Conservation (phyloP, 805 yeast genomes). For the Metschnikowia lochheadii region DNA sequence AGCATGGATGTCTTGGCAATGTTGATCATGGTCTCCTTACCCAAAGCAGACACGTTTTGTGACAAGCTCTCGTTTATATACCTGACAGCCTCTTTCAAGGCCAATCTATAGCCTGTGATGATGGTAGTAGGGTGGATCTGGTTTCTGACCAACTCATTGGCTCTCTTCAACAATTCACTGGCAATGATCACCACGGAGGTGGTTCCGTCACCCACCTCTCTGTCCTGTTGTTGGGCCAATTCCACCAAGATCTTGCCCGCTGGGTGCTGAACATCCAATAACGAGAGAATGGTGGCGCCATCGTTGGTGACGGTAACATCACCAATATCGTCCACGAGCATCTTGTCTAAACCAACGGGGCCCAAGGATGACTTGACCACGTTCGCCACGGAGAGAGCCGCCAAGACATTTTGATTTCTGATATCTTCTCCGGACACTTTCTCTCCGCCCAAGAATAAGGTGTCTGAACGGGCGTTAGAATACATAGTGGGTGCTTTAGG, state of each 20-base stretch:
- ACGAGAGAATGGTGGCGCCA: conserved; percentile 91
- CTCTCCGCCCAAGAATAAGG: conserved; percentile 93
- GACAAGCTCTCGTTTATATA: conserved; percentile 84
- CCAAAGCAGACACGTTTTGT: conserved; percentile 69
- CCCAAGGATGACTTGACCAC: conserved; percentile 90
- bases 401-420: conserved; percentile 91
- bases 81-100: conserved; percentile 83
- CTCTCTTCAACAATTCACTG: conserved; percentile 84
- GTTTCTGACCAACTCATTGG: conserved; percentile 88
- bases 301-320: conserved; percentile 98
- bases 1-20: conserved; percentile 98
- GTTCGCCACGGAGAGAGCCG: conserved; percentile 83
- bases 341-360: conserved; percentile 97
- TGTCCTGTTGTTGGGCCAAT: conserved; percentile 96
- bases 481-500: conserved; percentile 40
- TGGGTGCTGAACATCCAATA: conserved; percentile 96
- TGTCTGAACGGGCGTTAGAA: conserved; percentile 82
- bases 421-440: conserved; percentile 94
- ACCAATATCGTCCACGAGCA: conserved; percentile 98
- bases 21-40: conserved; percentile 80
- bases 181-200: conserved; percentile 97
- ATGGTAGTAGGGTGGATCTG: conserved; percentile 97
- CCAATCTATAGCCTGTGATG: conserved; percentile 92
- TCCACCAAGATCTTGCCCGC: conserved; percentile 97
- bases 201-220: conserved; percentile 98